A percentile compares a stretch with the other conserved stretches of the same genome.
These are phyloP conservation scores for Hymenoscyphus infarciens DNA, from an alignment of 2,329 filamentous ascomycete species.

Conservation along the genomic window DNA sequence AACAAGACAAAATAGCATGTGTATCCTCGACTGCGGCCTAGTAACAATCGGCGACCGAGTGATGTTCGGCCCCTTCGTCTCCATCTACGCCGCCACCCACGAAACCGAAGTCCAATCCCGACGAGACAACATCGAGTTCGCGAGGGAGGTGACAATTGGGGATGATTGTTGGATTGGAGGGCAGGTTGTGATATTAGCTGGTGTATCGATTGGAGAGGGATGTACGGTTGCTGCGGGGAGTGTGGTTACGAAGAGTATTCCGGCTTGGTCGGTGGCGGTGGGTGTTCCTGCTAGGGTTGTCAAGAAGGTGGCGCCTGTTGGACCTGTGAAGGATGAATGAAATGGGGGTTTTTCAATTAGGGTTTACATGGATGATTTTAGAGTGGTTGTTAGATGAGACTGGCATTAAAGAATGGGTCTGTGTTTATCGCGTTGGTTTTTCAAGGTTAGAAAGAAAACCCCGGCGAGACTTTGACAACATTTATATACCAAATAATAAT, in stretches of 20 bases:
- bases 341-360: no score
- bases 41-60: conserved; percentile 42
- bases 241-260: conserved; percentile 48
- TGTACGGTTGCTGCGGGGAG: conserved; percentile 49
- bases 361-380: no score
- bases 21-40: conserved; percentile 65
- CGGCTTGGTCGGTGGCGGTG: conserved; percentile 46
- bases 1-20: conserved; percentile 7
- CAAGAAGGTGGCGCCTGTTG: conserved; percentile 39
- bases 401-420: no score
- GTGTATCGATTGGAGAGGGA: conserved; percentile 50
- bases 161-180: conserved; percentile 56
- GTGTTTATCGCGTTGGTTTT: no score
- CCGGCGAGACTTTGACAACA: no score
- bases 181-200: conserved; percentile 47
- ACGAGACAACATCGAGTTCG: conserved; percentile 46
- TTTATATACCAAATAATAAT: no score
- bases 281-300: conserved; percentile 48
- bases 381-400: no score
- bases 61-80: conserved; percentile 65
- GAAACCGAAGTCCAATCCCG: conserved; percentile 58
- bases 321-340: not conserved
- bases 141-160: conserved; percentile 44
- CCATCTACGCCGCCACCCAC: conserved; percentile 67
- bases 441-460: no score